These are phyloP conservation scores for Nemania bipapillata DNA, from an alignment of 2,329 filamentous ascomycete species.

Conservation along the genomic window DNA sequence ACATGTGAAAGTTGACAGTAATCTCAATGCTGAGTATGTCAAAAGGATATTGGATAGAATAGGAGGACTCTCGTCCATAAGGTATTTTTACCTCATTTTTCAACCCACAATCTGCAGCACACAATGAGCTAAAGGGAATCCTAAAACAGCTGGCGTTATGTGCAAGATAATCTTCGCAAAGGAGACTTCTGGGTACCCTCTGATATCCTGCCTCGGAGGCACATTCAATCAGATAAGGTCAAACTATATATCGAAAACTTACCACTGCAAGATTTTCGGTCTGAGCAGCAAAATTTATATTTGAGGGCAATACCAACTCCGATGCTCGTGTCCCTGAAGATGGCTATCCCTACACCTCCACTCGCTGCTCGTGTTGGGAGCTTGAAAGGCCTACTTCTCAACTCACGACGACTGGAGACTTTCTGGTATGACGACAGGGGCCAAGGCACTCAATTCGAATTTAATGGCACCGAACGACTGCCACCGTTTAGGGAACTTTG, in stretches of 20 bases:
- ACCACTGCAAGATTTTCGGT: constrained; percentile 54
- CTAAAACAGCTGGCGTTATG: constrained; percentile 55
- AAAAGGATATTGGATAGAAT: constrained; percentile 53
- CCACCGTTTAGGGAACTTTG: constrained; percentile 57
- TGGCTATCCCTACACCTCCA: constrained; percentile 55
- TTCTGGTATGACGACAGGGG: constrained; percentile 60
- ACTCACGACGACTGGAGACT: constrained; percentile 51
- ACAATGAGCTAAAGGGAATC: neutral
- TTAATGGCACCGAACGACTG: constrained; percentile 55
- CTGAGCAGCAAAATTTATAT: constrained; percentile 53
- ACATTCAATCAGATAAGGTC: constrained; percentile 47
- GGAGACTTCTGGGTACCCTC: constrained; percentile 54
- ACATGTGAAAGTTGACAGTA: constrained; percentile 56
- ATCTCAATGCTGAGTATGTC: constrained; percentile 55
- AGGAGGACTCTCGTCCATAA: constrained; percentile 54
- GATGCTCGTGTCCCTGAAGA: constrained; percentile 56
- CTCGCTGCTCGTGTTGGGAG: constrained; percentile 56
- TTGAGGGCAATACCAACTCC: constrained; percentile 55
- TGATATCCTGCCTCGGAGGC: constrained; percentile 52
- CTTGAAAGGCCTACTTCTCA: constrained; percentile 58
- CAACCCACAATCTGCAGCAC: neutral
- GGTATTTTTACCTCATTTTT: constrained; percentile 49
- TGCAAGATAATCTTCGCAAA: constrained; percentile 48
- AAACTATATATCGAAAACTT: constrained; percentile 57
- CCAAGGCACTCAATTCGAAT: constrained; percentile 59